Base-by-base conservation (phyloP, 192 early-diverging fungal genomes). In the Kappamyces sp. region DNA sequence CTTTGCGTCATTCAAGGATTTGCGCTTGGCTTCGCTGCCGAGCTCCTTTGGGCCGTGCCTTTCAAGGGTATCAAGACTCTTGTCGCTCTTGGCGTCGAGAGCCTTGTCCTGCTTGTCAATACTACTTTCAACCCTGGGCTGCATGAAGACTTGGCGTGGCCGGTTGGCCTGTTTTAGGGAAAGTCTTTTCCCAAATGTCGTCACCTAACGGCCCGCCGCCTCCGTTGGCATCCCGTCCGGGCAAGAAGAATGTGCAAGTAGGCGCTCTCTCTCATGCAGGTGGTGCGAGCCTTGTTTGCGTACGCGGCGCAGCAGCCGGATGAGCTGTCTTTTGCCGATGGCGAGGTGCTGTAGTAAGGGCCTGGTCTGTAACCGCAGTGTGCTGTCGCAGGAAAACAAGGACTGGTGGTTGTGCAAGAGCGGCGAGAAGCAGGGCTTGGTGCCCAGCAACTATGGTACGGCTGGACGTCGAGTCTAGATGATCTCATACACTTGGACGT, bases 321-420 rank as follows among this genome's bases (percentile, higher is more conserved):
- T 49, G 78, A 80, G 53, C 57, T 80, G 5, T 52, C 57, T 5
- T 79, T 79, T 49, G 54, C 59, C 8, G 77, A 79, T 48, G 77
- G 73, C 40, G 65, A 57, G 14, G 47, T 76, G 1, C 59, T 79
- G 5, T 79, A 73, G 70, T 70, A 45, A 40, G 65, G 54, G 11
- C 29, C 49, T 47, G 30, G 35, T 22, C 37, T 45, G 14, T 6
- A 34, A 6, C 14, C 47, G 39, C 31, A 75, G 70, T 39, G 73
- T 79, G 9, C 32, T 79, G 30, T 54, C 70, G 55, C 77, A 80
- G 41, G 64, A 74, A 30, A 72, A 77, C 45, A 57, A 62, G 0
- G 60, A 72, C 48, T 80, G 78, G 78, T 80, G 78, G 78, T 74
- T 68, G 46, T 80, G 78, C 61, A 59, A 68, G 32, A 60, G 50